Percentiles rank a stretch among this genome's conserved stretches.
Evolutionary conservation across 2,329 filamentous ascomycete species (phyloP).

Genomic region (Exophiala sp.): DNA sequence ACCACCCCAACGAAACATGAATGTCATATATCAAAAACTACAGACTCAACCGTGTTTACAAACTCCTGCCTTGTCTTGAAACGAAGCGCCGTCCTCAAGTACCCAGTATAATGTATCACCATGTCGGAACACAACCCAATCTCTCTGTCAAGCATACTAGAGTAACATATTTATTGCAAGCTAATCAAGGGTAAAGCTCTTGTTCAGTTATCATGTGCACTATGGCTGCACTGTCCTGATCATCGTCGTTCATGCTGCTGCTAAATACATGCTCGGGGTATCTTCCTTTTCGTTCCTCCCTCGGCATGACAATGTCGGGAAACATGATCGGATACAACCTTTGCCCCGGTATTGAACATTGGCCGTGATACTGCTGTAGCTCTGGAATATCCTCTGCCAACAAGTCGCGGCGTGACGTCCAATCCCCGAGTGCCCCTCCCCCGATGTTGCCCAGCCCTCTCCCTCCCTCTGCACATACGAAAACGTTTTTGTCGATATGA

Average conservation of each 20-base stretch:
- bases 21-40: no score
- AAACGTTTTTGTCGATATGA: slow-evolving; percentile 19
- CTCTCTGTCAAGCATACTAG: no score
- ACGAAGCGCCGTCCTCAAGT: no score
- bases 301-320: slow-evolving; percentile 14
- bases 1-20: no score
- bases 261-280: slow-evolving; percentile 20
- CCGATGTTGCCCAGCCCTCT: neutral
- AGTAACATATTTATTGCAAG: no score
- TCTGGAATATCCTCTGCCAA: slow-evolving; percentile 16
- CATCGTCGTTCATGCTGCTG: slow-evolving; percentile 18
- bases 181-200: neutral
- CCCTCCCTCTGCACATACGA: slow-evolving; percentile 12
- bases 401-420: slow-evolving; percentile 11
- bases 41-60: no score
- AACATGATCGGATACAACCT: slow-evolving; percentile 19
- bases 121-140: no score
- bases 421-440: slow-evolving; percentile 2
- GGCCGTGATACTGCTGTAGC: slow-evolving; percentile 13
- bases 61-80: no score
- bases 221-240: slow-evolving; percentile 19
- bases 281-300: slow-evolving; percentile 1
- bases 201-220: slow-evolving; percentile 20
- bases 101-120: no score
- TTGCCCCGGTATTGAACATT: slow-evolving; percentile 14